Evolutionary conservation across 1,139 yeast species (phyloP), one percentile per base, ranked within the genome.

Genomic region (Lizanozyma gosingica): DNA sequence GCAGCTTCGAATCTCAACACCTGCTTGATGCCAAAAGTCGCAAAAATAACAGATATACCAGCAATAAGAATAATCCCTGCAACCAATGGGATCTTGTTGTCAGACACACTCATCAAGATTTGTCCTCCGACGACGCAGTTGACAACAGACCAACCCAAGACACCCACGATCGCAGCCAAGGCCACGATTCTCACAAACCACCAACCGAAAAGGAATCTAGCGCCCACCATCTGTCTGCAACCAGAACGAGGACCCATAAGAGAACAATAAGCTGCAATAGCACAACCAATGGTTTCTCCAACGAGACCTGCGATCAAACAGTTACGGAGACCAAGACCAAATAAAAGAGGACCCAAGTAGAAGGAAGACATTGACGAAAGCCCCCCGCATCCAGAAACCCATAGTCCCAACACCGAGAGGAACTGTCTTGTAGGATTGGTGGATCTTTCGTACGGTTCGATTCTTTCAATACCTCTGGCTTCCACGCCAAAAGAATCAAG

Each of bases 221-320:
- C 83, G 16, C 86, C 73, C 6, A 85, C 90, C 88, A 86, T 83
- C 56, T 85, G 94, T 50, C 95, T 68, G 47, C 90, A 76, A 0
- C 95, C 95, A 0, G 94, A 83, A 44, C 85, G 70, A 1, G 95
- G 94, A 1, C 95, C 95, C 88, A 85, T 79, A 9, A 78, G 71
- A 3, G 94, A 72, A 54, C 90, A 84, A 55, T 83, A 85, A 0
- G 88, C 92, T 2, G 95, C 94, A 17, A 84, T 65, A 11, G 73
- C 59, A 53, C 92, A 80, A 0, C 95, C 95, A 4, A 83, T 48
- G 18, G 76, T 57, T 44, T 76, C 73, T 0, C 87, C 86, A 3
- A 78, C 52, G 17, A 82, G 47, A 3, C 94, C 92, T 8, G 78
- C 64, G 2, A 76, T 59, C 45, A 83, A 53, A 1, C 85, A 65